phyloP scores from a whole-genome alignment of 768 basidiomycete genomes.

The Rhizopogon vulgaris region DNA sequence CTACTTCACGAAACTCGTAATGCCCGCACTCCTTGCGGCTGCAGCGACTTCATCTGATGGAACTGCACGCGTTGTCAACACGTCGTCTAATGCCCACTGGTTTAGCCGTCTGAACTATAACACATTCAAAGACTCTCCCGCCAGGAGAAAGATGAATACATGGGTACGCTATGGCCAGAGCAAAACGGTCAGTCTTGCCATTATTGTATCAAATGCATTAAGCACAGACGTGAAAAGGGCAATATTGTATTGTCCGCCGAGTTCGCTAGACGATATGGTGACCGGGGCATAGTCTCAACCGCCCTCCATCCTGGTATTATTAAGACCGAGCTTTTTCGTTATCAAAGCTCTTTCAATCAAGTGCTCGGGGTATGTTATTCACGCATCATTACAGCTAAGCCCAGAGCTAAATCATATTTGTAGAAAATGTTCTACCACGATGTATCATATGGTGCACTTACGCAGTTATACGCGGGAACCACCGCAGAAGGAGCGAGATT shows the following conservation, averaged over 20 bases:
- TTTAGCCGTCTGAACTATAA: slow-evolving; percentile 18
- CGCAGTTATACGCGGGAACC: slow-evolving; percentile 47
- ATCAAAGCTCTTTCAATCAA: not conserved
- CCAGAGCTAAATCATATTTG: not conserved
- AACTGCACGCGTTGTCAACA: slow-evolving; percentile 30
- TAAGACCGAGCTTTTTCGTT: slow-evolving; percentile 19
- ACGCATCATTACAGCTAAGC: not conserved
- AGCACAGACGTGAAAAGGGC: slow-evolving; percentile 23
- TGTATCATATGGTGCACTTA: slow-evolving; percentile 37
- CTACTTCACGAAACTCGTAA: slow-evolving; percentile 16
- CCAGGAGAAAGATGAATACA: slow-evolving; percentile 2
- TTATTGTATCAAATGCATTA: not conserved
- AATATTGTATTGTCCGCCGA: slow-evolving; percentile 40
- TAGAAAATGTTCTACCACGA: slow-evolving; percentile 21
- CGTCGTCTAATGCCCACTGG: slow-evolving; percentile 21
- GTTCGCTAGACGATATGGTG: slow-evolving; percentile 34
- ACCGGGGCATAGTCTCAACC: slow-evolving; percentile 38
- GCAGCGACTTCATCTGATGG: slow-evolving; percentile 26
- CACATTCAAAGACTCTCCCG: slow-evolving; percentile 22
- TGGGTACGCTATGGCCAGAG: slow-evolving; percentile 21
- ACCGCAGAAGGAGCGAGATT: slow-evolving; percentile 31
- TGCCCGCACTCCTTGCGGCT: slow-evolving; percentile 27
- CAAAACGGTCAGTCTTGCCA: slow-evolving; percentile 21
- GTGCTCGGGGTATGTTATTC: slow-evolving; percentile 8
- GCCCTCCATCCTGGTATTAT: slow-evolving; percentile 36